A percentile compares a stretch with the other conserved stretches of the same genome.
phyloP scores from a whole-genome alignment of 2,329 filamentous ascomycete species.

The Diplodia seriata region DNA sequence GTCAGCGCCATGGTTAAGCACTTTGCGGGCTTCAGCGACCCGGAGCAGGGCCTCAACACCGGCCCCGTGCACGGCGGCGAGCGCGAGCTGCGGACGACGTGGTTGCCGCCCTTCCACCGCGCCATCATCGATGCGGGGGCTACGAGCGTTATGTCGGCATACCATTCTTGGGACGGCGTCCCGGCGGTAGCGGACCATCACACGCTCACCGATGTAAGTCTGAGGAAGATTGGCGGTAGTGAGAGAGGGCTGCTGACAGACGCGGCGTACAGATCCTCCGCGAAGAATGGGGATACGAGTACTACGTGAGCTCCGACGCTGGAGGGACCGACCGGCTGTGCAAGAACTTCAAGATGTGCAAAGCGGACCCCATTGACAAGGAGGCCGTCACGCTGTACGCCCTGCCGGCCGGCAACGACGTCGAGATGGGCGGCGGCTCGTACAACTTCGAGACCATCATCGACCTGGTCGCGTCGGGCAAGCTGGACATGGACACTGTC shows the following conservation, averaged over 20 bases:
- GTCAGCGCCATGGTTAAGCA: slow-evolving; percentile 79
- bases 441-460: slow-evolving; percentile 74
- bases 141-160: slow-evolving; percentile 75
- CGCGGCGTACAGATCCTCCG: slow-evolving; percentile 61
- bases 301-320: slow-evolving; percentile 71
- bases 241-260: neutral
- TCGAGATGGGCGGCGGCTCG: slow-evolving; percentile 79
- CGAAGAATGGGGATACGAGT: slow-evolving; percentile 75
- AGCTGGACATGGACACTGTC: slow-evolving; percentile 65
- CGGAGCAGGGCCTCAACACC: slow-evolving; percentile 76
- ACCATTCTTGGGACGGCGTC: slow-evolving; percentile 76
- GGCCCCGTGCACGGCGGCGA: slow-evolving; percentile 65
- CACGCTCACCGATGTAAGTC: slow-evolving; percentile 59
- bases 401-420: slow-evolving; percentile 72
- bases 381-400: slow-evolving; percentile 69
- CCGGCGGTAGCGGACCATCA: slow-evolving; percentile 71
- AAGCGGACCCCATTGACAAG: slow-evolving; percentile 65
- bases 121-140: slow-evolving; percentile 74
- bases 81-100: slow-evolving; percentile 62
- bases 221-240: no score
- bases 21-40: slow-evolving; percentile 71
- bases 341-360: slow-evolving; percentile 69
- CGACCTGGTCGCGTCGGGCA: slow-evolving; percentile 66
- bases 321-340: slow-evolving; percentile 74
- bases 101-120: slow-evolving; percentile 67